phyloP scores from a whole-genome alignment of 768 basidiomycete species.

The Phaffia australis region DNA sequence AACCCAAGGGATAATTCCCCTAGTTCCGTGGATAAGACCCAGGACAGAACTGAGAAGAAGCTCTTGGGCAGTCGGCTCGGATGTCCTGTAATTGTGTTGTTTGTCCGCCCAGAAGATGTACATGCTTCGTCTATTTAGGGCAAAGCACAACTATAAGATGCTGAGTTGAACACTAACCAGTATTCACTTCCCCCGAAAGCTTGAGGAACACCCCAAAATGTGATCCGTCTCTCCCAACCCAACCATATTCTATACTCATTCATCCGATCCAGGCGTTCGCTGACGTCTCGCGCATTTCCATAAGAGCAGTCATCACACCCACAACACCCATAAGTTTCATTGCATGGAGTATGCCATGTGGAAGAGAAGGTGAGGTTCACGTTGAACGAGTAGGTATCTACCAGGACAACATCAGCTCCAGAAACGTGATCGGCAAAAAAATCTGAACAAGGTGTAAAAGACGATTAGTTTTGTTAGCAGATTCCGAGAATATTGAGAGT shows the following conservation, averaged over 20 bases:
- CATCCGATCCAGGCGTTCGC: constrained; percentile 57
- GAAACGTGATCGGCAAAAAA: not conserved
- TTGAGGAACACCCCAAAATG: too few species aligned
- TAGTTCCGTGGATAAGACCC: constrained; percentile 4
- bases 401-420: constrained; percentile 5
- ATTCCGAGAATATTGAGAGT: constrained; percentile 47
- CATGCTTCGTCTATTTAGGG: too few species aligned
- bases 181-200: too few species aligned
- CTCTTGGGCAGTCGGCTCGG: not conserved
- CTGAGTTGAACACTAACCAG: too few species aligned
- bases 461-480: constrained; percentile 32
- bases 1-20: constrained; percentile 10
- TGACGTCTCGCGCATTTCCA: constrained; percentile 58
- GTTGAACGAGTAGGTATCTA: constrained; percentile 32
- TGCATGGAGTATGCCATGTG: constrained; percentile 31
- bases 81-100: too few species aligned
- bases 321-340: constrained; percentile 54
- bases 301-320: constrained; percentile 58
- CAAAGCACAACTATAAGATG: too few species aligned
- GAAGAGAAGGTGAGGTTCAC: constrained; percentile 31
- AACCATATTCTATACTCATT: constrained; percentile 39
- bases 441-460: not conserved
- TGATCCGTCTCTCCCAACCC: constrained; percentile 2
- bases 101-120: too few species aligned
- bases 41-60: not conserved